These are phyloP conservation scores for Rubroboletus satanas DNA, from an alignment of 768 basidiomycete genomes.

Conservation along the genomic window DNA sequence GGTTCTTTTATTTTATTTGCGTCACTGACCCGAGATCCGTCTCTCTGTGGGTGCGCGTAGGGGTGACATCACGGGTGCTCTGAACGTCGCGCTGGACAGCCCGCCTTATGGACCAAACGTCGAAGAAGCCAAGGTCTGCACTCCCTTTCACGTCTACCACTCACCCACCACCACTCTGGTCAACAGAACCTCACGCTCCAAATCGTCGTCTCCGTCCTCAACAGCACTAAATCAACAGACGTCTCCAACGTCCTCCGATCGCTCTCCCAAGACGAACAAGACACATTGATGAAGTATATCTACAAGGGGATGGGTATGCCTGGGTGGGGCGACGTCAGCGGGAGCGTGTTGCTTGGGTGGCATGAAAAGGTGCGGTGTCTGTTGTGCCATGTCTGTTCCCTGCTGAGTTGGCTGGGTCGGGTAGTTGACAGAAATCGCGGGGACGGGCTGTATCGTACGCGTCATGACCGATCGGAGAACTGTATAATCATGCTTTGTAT, in stretches of 20 bases:
- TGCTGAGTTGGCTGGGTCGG: not conserved
- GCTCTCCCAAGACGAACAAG: conserved; percentile 72
- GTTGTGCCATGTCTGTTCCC: not conserved
- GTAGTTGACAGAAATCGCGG: conserved; percentile 89
- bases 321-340: conserved; percentile 58
- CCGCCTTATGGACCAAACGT: conserved; percentile 86
- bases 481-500: conserved; percentile 36
- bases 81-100: conserved; percentile 66
- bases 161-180: not conserved
- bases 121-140: conserved; percentile 82
- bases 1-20: not conserved
- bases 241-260: conserved; percentile 71
- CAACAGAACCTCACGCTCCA: conserved; percentile 72
- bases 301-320: conserved; percentile 91
- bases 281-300: conserved; percentile 94
- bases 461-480: conserved; percentile 67
- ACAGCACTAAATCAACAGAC: conserved; percentile 89
- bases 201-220: conserved; percentile 82
- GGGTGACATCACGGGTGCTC: conserved; percentile 71
- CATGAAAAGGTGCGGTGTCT: conserved; percentile 78
- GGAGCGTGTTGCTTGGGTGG: conserved; percentile 73
- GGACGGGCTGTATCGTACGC: conserved; percentile 92
- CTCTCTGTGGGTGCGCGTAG: conserved; percentile 36
- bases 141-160: too few species aligned
- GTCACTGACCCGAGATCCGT: not conserved